A percentile compares a stretch with the other conserved stretches of the same genome.
Evolutionary conservation across 148 eudicot genomes (phyloP).

Genomic region (Hydrangea macrophylla): DNA sequence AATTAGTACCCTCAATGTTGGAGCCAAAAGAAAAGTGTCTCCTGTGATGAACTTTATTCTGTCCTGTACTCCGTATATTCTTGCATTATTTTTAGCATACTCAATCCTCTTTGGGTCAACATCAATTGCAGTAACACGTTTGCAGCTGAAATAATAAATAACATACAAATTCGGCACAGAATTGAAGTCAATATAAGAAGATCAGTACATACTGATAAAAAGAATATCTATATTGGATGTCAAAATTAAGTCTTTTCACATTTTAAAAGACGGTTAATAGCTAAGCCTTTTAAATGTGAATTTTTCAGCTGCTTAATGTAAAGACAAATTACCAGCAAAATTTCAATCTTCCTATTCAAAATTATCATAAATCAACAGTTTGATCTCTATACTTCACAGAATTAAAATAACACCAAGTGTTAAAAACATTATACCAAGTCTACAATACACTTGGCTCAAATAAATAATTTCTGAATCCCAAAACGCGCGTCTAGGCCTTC

Average conservation of each 20-base stretch:
- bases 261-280: not conserved
- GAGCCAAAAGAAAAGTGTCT: constrained; percentile 62
- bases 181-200: not conserved
- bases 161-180: constrained; percentile 1
- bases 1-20: constrained; percentile 39
- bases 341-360: not conserved
- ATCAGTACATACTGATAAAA: not conserved
- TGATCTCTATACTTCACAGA: too few relatives aligned
- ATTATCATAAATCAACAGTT: not conserved
- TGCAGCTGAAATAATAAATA: constrained; percentile 36
- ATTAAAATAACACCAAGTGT: too few relatives aligned
- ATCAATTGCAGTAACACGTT: constrained; percentile 78
- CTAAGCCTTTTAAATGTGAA: not conserved
- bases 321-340: not conserved
- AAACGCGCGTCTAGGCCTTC: too few relatives aligned
- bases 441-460: not conserved
- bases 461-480: not conserved
- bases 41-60: constrained; percentile 69
- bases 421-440: not conserved
- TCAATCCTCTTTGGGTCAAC: constrained; percentile 84
- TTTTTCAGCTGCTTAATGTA: not conserved
- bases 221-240: not conserved
- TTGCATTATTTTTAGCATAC: constrained; percentile 77
- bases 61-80: constrained; percentile 74
- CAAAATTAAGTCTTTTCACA: not conserved